Base-by-base conservation (phyloP, 495 filamentous ascomycete species). In the Bacidia rubella region DNA sequence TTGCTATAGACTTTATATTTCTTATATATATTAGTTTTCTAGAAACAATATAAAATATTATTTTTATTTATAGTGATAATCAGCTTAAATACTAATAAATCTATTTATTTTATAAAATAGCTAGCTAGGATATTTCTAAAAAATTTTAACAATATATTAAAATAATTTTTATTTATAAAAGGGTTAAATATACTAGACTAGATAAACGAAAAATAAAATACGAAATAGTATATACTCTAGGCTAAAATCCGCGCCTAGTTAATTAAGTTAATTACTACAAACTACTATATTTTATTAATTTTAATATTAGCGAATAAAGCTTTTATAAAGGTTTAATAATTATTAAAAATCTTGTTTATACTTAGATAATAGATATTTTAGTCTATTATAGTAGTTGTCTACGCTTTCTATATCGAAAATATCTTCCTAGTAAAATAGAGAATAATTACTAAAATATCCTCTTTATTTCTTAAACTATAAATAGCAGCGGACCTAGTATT, bases 401-500 rank as follows among this genome's bases (percentile, higher is more conserved):
- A 90, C 2, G 81, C 83, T 66, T 95, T 85, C 63, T 96, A 90
- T 52, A 96, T 82, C 1, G 87, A 83, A 59, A 78, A 84, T 39
- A 95, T 79, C 47, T 81, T 78, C 26, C 86, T 90, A 56, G 86
- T 83, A 5, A 92, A 92, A 65, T 86, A 80, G 50, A 95, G 69
- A 59, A 98, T 96, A 67, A 87, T 85, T 9, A 96, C 80, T 0
- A 85, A 87, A 4, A 96, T 82, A 74, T 98, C 92, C 67, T 90
- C 89, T 77, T 97, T 97, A 24, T 87, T 87, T n/a, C 89, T 72
- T 4, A 98, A 75, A 15, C 92, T 90, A 63, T 95, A 95, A 56
- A 98, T 96, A 17, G 92, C 92, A 1, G 92, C 92, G 2, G 85
- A 90, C 0, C 92, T 92, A 49, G 92, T 96, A 62, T 98, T 90